These are phyloP conservation scores for Sarcomyxa edulis DNA, from an alignment of 768 basidiomycete genomes.

Conservation along the genomic window DNA sequence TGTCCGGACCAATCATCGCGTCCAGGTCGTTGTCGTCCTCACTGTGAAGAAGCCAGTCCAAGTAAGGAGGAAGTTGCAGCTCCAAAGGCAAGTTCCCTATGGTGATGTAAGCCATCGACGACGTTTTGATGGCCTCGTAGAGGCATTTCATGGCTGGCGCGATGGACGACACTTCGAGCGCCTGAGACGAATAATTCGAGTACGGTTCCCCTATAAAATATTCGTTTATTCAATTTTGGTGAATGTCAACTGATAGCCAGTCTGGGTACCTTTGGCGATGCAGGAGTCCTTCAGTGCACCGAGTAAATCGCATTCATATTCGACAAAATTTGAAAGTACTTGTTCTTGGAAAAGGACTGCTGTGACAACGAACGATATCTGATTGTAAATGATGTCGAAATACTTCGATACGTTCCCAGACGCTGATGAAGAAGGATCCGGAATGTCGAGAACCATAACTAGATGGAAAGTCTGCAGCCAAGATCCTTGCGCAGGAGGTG, in stretches of 20 bases:
- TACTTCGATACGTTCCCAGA: conserved; percentile 74
- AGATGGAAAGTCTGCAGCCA: conserved; percentile 82
- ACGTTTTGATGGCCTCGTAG: conserved; percentile 73
- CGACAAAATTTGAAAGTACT: conserved; percentile 80
- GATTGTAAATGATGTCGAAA: conserved; percentile 84
- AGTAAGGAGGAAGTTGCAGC: conserved; percentile 79
- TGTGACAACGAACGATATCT: conserved; percentile 84
- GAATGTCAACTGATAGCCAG: background rate
- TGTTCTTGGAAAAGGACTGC: conserved; percentile 94
- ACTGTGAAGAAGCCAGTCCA: conserved; percentile 65
- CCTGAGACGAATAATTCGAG: conserved; percentile 47
- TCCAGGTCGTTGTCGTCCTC: conserved; percentile 56
- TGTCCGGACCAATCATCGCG: conserved; percentile 42
- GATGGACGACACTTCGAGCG: conserved; percentile 63
- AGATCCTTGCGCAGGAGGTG: conserved; percentile 24
- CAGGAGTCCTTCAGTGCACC: conserved; percentile 67
- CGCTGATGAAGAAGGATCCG: conserved; percentile 83
- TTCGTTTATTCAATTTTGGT: conserved; percentile 10
- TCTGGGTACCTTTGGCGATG: conserved; percentile 51
- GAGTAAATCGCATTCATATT: conserved; percentile 70
- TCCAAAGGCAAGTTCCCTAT: conserved; percentile 79
- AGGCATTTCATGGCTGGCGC: conserved; percentile 76
- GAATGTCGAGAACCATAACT: conserved; percentile 81
- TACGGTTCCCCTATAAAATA: conserved; percentile 51
- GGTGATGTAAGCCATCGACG: conserved; percentile 71